Conservation (phyloP, 2,329 filamentous ascomycete species). For the Verticillium nonalfalfae region DNA sequence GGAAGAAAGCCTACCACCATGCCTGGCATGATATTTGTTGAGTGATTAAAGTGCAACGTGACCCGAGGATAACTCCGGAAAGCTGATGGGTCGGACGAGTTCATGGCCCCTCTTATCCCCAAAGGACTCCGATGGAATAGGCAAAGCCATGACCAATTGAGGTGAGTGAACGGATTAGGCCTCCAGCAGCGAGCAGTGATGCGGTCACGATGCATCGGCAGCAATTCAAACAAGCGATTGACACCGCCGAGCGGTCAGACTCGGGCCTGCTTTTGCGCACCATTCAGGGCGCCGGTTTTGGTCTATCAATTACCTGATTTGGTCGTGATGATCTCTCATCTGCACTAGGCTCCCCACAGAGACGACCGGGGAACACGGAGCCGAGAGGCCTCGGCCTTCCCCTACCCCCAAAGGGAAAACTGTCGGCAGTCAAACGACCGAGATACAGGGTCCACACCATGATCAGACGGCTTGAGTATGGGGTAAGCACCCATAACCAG, state of each 20-base stretch:
- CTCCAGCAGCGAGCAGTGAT: background rate
- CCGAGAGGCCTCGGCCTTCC: background rate
- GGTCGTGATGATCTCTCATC: background rate
- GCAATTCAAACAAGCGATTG: background rate
- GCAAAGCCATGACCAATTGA: background rate
- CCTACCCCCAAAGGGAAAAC: background rate
- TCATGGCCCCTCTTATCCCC: background rate
- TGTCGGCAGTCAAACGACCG: background rate
- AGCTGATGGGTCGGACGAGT: background rate
- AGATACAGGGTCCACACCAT: background rate
- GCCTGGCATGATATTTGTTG: conserved; percentile 1
- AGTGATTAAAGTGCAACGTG: background rate
- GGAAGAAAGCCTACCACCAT: background rate
- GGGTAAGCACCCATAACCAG: background rate
- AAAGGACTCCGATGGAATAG: background rate
- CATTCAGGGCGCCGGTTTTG: background rate
- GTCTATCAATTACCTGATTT: background rate
- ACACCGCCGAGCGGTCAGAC: background rate
- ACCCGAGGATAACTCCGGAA: background rate
- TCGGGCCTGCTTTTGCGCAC: background rate
- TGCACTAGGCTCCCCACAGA: background rate
- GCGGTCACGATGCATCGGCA: background rate
- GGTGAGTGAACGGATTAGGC: background rate
- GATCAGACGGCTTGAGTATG: background rate
- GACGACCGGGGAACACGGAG: background rate